Base-by-base conservation (phyloP, 352 stramenopile species). In the Pythium rhizo-oryzae region DNA sequence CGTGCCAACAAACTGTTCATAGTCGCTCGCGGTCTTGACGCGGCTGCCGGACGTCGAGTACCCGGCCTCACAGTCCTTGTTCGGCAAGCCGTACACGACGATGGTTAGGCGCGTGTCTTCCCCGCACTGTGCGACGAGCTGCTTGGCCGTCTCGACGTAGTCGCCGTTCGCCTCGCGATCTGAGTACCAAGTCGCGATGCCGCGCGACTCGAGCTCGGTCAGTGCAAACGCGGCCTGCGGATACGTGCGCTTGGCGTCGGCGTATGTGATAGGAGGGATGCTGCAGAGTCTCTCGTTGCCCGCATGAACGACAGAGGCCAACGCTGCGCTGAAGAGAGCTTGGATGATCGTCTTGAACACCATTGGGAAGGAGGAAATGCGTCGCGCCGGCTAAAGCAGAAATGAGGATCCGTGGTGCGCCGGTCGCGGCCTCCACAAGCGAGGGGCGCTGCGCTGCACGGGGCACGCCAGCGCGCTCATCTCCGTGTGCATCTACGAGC, bases 71-170 rank as follows among this genome's bases (percentile, higher is more conserved):
- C 84, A 94, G 66, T 94, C 86, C 67, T 94, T 94, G 67, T 84
- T 83, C 25, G 86, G 86, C 24, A 94, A 69, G 9, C 81, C 86
- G 60, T 94, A 92, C 0, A 94, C 82, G 7, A 88, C 78, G 39
- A 93, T 75, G 2, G 50, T 84, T 25, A 91, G 69, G 11, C 81
- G 76, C 24, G 77, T 74, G 59, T 76, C 70, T 44, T 77, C 70
- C 0, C 62, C 69, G 44, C 82, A 91, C 9, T 70, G 21, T 15
- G 41, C 62, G 9, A 81, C 77, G 24, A 91, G 41, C 24, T 63
- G 64, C 46, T 65, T 63, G 21, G 55, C 53, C 7, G 69, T 80
- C n/a, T 74, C 50, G 13, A 65, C 74, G 61, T 89, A 86, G 65
- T 87, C 72, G 59, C 58, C 43, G 24, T 65, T 54, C 12, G 58